These are phyloP conservation scores for Mycena sanguinolenta DNA, from an alignment of 768 basidiomycete species.

Conservation along the genomic window DNA sequence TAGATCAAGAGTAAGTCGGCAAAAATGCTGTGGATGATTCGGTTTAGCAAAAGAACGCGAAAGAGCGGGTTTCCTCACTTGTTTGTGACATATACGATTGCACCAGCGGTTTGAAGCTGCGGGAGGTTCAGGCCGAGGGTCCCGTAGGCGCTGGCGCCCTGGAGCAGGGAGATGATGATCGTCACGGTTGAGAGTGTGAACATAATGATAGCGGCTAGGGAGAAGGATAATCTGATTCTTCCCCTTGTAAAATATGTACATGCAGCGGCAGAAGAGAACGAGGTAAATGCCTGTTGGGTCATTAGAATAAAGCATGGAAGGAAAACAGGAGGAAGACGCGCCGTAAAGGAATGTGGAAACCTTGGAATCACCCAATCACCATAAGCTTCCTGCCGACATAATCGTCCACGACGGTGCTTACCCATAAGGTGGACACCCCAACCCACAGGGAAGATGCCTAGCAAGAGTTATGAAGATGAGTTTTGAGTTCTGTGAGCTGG, in stretches of 20 bases:
- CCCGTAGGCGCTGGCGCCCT: constrained; percentile 43
- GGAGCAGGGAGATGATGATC: constrained; percentile 49
- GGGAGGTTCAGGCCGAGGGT: neutral
- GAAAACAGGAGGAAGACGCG: constrained; percentile 14
- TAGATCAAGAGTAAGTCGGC: constrained; percentile 52
- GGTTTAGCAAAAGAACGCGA: neutral
- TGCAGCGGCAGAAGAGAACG: constrained; percentile 52
- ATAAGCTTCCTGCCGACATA: neutral
- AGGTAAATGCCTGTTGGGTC: constrained; percentile 49
- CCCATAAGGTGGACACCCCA: constrained; percentile 38
- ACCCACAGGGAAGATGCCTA: constrained; percentile 36
- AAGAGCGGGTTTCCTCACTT: constrained; percentile 44
- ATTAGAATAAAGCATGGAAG: neutral
- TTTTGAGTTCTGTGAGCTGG: neutral
- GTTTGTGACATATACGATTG: constrained; percentile 53
- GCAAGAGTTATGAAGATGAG: neutral
- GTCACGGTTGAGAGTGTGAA: constrained; percentile 52
- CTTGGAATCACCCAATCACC: constrained; percentile 11
- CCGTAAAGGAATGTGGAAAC: constrained; percentile 45
- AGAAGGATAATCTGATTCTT: constrained; percentile 48
- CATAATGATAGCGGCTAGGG: constrained; percentile 50
- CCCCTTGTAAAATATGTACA: constrained; percentile 48
- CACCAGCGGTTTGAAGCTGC: constrained; percentile 47
- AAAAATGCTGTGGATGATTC: constrained; percentile 40
- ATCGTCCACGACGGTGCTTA: neutral